Conservation (phyloP, 1,139 yeast species). For the Geotrichum fermentans region DNA sequence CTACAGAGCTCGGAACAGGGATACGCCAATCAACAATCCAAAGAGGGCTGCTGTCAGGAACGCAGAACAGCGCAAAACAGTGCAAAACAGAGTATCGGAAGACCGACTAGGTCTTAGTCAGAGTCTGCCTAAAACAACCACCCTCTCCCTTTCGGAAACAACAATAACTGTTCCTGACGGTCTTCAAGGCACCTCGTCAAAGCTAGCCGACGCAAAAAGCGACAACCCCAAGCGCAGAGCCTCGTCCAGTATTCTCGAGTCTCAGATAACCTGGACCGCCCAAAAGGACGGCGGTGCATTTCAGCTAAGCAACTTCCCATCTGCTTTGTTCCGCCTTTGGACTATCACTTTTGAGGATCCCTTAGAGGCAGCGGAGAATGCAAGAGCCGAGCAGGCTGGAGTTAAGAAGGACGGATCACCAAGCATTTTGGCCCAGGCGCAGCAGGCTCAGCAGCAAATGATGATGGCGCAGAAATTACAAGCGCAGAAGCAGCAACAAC, state of each 20-base stretch:
- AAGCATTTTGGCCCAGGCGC: slow-evolving; percentile 18
- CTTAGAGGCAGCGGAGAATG: background rate
- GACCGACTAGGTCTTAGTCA: slow-evolving; percentile 23
- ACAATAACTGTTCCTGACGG: slow-evolving; percentile 7
- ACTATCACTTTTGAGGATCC: slow-evolving; percentile 11
- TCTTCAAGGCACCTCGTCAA: slow-evolving; percentile 1
- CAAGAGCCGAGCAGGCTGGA: background rate
- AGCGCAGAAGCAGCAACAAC: slow-evolving; percentile 11
- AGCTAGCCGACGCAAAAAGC: background rate
- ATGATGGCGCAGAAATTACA: slow-evolving; percentile 14
- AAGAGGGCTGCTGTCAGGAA: slow-evolving; percentile 10
- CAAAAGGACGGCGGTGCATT: background rate
- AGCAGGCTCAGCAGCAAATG: slow-evolving; percentile 19
- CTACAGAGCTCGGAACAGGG: slow-evolving; percentile 21
- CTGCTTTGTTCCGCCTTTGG: slow-evolving; percentile 10
- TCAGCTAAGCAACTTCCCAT: background rate
- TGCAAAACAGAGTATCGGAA: background rate
- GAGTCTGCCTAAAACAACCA: slow-evolving; percentile 24
- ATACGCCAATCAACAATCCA: slow-evolving; percentile 17
- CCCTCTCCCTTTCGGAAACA: slow-evolving; percentile 18
- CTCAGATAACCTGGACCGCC: slow-evolving; percentile 3
- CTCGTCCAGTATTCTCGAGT: background rate
- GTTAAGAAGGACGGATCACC: slow-evolving; percentile 10
- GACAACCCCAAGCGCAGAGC: background rate
- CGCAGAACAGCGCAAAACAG: slow-evolving; percentile 8